A percentile compares a stretch with the other conserved stretches of the same genome.
Conservation (phyloP, 352 stramenopile species). For the Phytophthora hybrid region DNA sequence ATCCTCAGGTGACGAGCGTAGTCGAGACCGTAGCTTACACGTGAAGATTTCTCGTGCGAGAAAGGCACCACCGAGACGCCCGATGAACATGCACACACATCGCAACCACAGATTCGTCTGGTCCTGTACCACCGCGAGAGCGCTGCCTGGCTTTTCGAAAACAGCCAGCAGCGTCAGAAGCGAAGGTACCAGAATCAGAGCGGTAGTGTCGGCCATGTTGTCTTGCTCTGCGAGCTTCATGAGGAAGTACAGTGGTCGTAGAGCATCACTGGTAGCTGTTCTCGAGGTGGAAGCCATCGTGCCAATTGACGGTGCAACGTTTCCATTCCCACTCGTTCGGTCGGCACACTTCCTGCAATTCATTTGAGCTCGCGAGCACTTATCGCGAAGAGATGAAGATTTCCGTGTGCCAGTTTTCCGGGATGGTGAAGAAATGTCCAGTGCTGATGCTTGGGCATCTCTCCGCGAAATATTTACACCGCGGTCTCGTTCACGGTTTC, state of each 20-base stretch:
- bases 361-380: slow-evolving; percentile 39
- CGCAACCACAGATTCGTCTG: slow-evolving; percentile 86
- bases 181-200: slow-evolving; percentile 85
- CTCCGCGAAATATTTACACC: slow-evolving; percentile 19
- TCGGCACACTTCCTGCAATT: slow-evolving; percentile 39
- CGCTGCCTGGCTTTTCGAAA: slow-evolving; percentile 76
- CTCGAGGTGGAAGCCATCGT: slow-evolving; percentile 3
- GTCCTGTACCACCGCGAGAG: slow-evolving; percentile 67
- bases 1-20: slow-evolving; percentile 50
- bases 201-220: slow-evolving; percentile 90
- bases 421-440: slow-evolving; percentile 27
- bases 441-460: slow-evolving; percentile 25
- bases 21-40: slow-evolving; percentile 75
- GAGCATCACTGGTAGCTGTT: slow-evolving; percentile 42
- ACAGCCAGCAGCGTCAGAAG: slow-evolving; percentile 78
- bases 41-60: slow-evolving; percentile 88
- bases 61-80: slow-evolving; percentile 72
- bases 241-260: slow-evolving; percentile 84
- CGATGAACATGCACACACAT: slow-evolving; percentile 88
- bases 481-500: slow-evolving; percentile 43
- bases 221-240: slow-evolving; percentile 91
- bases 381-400: slow-evolving; percentile 28
- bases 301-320: slow-evolving; percentile 5
- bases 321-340: slow-evolving; percentile 10
- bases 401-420: slow-evolving; percentile 23